Evolutionary conservation across 1,284 basidiomycete species (phyloP).

Genomic region (Papiliotrema fonsecae): DNA sequence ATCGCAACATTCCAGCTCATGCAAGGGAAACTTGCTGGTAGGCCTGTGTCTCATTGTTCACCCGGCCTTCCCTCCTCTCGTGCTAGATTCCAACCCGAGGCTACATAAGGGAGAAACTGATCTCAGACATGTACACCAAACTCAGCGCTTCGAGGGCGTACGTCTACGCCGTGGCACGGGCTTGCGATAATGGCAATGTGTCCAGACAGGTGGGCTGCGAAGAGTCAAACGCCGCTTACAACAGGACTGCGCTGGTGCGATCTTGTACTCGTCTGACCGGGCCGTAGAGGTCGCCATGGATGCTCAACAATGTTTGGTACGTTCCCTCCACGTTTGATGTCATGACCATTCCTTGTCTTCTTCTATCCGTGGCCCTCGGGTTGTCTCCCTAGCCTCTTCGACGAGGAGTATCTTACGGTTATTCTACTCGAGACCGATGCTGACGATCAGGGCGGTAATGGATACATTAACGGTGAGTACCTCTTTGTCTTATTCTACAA

Average conservation of each 20-base stretch:
- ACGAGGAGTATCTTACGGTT: too few species aligned
- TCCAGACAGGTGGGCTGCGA: conserved; percentile 63
- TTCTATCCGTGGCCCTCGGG: too few species aligned
- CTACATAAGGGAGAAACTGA: background rate
- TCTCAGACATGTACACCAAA: conserved; percentile 86
- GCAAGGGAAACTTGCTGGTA: conserved; percentile 66
- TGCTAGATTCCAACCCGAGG: too few species aligned
- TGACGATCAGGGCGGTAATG: conserved; percentile 64
- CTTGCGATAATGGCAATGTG: conserved; percentile 75
- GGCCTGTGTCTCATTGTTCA: conserved; percentile 11
- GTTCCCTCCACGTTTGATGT: conserved; percentile 2
- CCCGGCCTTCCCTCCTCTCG: too few species aligned
- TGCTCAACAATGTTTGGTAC: conserved; percentile 73
- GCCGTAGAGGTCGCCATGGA: conserved; percentile 86
- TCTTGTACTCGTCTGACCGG: conserved; percentile 83
- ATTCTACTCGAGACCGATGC: background rate
- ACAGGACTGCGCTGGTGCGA: conserved; percentile 87
- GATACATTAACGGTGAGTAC: conserved; percentile 75
- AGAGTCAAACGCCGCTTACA: background rate
- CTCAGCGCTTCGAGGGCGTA: conserved; percentile 82
- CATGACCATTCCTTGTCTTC: too few species aligned
- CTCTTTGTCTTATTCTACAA: background rate
- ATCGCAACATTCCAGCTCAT: conserved; percentile 92
- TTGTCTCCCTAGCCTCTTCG: too few species aligned
- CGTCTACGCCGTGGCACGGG: conserved; percentile 85